Evolutionary conservation across 148 eudicot genomes (phyloP).

Genomic region (Spergularia marina): DNA sequence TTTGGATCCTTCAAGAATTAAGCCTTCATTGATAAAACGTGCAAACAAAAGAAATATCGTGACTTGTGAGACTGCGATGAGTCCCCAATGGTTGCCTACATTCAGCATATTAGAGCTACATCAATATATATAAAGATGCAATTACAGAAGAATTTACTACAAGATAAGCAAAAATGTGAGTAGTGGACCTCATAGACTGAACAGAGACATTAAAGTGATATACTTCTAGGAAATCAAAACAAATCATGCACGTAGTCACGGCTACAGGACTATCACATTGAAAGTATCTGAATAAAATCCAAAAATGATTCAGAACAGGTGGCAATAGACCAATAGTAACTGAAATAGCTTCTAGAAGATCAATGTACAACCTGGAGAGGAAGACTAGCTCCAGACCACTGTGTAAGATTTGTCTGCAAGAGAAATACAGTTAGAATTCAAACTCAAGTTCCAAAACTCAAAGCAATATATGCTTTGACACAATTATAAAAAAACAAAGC

Average conservation of each 20-base stretch:
- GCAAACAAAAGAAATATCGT: too few relatives aligned
- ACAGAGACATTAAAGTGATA: too few relatives aligned
- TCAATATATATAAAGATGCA: too few relatives aligned
- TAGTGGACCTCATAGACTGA: too few relatives aligned
- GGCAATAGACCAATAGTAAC: neutral
- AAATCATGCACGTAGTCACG: neutral
- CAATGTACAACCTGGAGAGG: constrained; percentile 86
- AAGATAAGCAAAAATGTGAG: too few relatives aligned
- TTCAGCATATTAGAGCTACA: too few relatives aligned
- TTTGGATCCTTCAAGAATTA: too few relatives aligned
- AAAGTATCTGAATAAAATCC: neutral
- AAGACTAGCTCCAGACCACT: constrained; percentile 98
- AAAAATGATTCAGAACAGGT: neutral
- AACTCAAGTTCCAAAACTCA: constrained; percentile 1
- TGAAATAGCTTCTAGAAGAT: neutral
- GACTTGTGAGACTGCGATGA: too few relatives aligned
- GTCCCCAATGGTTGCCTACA: too few relatives aligned
- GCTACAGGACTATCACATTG: neutral
- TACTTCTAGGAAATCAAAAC: neutral
- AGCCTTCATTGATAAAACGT: too few relatives aligned
- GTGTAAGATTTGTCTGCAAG: constrained; percentile 95
- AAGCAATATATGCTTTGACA: neutral
- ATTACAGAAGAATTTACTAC: too few relatives aligned
- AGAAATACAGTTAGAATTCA: constrained; percentile 23
- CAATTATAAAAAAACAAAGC: neutral